These are phyloP conservation scores for Knufia petricola DNA, from an alignment of 2,329 filamentous ascomycete genomes.

Conservation along the genomic window DNA sequence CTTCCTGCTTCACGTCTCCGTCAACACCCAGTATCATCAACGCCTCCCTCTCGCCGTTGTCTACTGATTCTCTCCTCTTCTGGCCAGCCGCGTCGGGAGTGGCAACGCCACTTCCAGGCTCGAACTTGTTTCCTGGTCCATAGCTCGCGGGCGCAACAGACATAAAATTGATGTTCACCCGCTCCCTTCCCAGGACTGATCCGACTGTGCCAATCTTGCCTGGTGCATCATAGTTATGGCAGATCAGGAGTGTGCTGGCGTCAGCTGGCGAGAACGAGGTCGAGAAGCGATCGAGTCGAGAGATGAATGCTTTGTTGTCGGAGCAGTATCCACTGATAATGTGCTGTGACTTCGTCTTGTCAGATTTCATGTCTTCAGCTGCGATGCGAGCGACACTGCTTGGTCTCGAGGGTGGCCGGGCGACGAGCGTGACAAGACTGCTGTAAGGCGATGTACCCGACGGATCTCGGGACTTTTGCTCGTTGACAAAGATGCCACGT, in stretches of 20 bases:
- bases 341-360: constrained; percentile 34
- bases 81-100: constrained; percentile 24
- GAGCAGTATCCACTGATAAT: constrained; percentile 40
- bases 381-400: constrained; percentile 27
- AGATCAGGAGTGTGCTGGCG: constrained; percentile 63
- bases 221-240: constrained; percentile 71
- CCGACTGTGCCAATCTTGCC: constrained; percentile 78
- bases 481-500: constrained; percentile 67
- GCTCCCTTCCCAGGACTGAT: constrained; percentile 56
- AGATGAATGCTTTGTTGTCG: constrained; percentile 48
- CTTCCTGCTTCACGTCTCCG: constrained; percentile 50
- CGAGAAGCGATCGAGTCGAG: constrained; percentile 61
- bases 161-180: constrained; percentile 75
- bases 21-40: constrained; percentile 74
- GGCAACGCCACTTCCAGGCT: constrained; percentile 16
- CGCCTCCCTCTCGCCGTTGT: constrained; percentile 44
- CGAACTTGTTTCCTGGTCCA: neutral
- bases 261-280: constrained; percentile 56
- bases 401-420: constrained; percentile 33
- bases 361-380: constrained; percentile 14
- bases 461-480: constrained; percentile 55
- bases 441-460: constrained; percentile 51
- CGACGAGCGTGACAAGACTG: constrained; percentile 60
- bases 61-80: neutral
- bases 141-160: constrained; percentile 47